Base-by-base conservation (phyloP, 257 asterid genomes). In the Knoxia roxburghii region DNA sequence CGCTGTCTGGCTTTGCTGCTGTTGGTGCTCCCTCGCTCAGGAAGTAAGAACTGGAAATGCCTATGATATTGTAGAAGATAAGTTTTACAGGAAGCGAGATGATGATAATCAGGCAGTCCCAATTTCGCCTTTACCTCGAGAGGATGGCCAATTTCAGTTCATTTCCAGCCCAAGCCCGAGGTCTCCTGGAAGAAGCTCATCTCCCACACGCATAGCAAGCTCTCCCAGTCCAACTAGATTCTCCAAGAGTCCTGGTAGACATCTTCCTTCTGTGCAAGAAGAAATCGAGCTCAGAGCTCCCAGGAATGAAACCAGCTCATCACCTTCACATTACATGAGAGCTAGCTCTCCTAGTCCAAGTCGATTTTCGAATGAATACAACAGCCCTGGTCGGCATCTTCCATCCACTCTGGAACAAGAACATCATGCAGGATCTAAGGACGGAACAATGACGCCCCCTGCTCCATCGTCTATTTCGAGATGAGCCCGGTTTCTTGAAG, bases 1-100 rank as follows among this genome's bases (percentile, higher is more conserved):
- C 68, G 87, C 88, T n/a, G 75, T 82, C 35, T 89, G 96, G 98
- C 95, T 91, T 51, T 91, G 78, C 81, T 89, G 98, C 80, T 89
- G 98, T 64, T 91, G 96, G 95, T 91, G 98, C 72, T 57, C 95
- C 55, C 76, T 89, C 37, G 93, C 96, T 58, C 98, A 91, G 78
- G 98, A 91, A 73, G 96, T 85, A 46, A 78, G 98, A 71, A 91
- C 98, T 0, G 98, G 96, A 62, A 89, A 87, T 27, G 37, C 91
- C 2, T 89, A 91, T 24, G 94, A 89, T 50, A 76, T 85, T 14
- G 86, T 85, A 64, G 95, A 91, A 70, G 87, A 91, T 73, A 89
- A 84, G 48, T 81, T 91, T 69, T 85, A 49, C 54, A 64, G 20
- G 82, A 82, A 83, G 73, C 73, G 51, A 62, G 83, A 11, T 26